These are phyloP conservation scores for Lichtheimia corymbifera DNA, from an alignment of 371 early-diverging fungal species.

Conservation along the genomic window DNA sequence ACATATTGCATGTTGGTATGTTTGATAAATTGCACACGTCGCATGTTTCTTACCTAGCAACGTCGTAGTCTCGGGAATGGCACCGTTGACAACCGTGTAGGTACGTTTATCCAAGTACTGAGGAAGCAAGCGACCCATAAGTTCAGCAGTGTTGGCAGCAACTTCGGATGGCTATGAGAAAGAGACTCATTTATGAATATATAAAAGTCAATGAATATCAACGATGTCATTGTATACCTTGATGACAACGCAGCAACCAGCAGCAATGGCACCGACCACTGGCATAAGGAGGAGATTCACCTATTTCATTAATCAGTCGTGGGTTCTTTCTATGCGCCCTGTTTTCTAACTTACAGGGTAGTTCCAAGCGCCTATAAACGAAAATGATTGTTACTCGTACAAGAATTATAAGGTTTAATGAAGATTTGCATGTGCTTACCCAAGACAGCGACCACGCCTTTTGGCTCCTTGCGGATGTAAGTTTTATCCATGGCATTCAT, in stretches of 20 bases:
- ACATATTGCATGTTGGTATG: not conserved
- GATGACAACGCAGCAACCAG: constrained; percentile 85
- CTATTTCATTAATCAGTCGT: constrained; percentile 12
- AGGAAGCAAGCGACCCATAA: constrained; percentile 61
- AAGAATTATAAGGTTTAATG: not conserved
- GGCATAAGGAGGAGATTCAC: constrained; percentile 72
- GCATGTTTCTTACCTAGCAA: constrained; percentile 51
- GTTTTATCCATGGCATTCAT: constrained; percentile 43
- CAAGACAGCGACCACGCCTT: constrained; percentile 73
- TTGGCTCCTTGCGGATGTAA: constrained; percentile 64
- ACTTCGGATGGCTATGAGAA: constrained; percentile 81
- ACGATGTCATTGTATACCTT: constrained; percentile 56
- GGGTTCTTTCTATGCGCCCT: too few relatives aligned
- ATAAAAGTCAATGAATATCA: not conserved
- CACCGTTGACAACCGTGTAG: constrained; percentile 78
- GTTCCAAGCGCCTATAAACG: constrained; percentile 76
- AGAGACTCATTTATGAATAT: not conserved
- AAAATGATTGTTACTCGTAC: not conserved
- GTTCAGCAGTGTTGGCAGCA: constrained; percentile 62
- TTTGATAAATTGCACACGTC: not conserved
- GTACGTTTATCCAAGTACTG: constrained; percentile 74
- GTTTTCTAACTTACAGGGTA: constrained; percentile 59
- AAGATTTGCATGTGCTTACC: constrained; percentile 27
- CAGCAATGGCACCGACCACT: constrained; percentile 85
- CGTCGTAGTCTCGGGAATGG: constrained; percentile 65